Evolutionary conservation across 2,329 filamentous ascomycete genomes (phyloP).

Genomic region (Boeremia exigua): DNA sequence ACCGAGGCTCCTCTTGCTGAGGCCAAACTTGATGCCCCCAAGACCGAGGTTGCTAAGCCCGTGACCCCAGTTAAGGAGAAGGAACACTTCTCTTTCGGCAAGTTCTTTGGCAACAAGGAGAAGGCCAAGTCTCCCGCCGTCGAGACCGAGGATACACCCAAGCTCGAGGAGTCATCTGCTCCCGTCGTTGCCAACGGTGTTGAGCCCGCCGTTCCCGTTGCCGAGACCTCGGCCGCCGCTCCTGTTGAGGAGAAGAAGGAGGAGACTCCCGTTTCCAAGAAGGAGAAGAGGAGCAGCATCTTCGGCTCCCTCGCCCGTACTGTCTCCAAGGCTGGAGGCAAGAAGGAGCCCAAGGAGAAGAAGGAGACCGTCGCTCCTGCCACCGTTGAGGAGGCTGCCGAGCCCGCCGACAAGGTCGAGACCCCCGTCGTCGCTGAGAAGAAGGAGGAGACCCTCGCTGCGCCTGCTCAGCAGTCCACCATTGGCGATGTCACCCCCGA

Average conservation of each 20-base stretch:
- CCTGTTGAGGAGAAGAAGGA: conserved; percentile 46
- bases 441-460: conserved; percentile 37
- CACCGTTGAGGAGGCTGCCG: conserved; percentile 43
- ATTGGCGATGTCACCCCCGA: conserved; percentile 50
- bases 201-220: conserved; percentile 36
- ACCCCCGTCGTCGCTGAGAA: conserved; percentile 35
- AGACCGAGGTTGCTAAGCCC: conserved; percentile 39
- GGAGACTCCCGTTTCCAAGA: conserved; percentile 57
- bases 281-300: conserved; percentile 85
- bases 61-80: conserved; percentile 53
- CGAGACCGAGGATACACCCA: conserved; percentile 47
- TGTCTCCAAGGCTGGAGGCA: conserved; percentile 50
- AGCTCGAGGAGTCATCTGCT: conserved; percentile 43
- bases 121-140: conserved; percentile 53
- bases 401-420: conserved; percentile 34
- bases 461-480: conserved; percentile 35
- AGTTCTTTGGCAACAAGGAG: conserved; percentile 59
- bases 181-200: conserved; percentile 27
- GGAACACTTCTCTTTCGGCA: conserved; percentile 61
- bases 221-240: conserved; percentile 55
- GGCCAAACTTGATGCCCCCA: conserved; percentile 34
- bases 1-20: conserved; percentile 34
- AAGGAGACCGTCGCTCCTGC: conserved; percentile 40
- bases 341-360: conserved; percentile 49
- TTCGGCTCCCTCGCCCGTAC: conserved; percentile 71